Conservation (phyloP, 2,329 filamentous ascomycete genomes). For the Gaeumannomyces sp. region DNA sequence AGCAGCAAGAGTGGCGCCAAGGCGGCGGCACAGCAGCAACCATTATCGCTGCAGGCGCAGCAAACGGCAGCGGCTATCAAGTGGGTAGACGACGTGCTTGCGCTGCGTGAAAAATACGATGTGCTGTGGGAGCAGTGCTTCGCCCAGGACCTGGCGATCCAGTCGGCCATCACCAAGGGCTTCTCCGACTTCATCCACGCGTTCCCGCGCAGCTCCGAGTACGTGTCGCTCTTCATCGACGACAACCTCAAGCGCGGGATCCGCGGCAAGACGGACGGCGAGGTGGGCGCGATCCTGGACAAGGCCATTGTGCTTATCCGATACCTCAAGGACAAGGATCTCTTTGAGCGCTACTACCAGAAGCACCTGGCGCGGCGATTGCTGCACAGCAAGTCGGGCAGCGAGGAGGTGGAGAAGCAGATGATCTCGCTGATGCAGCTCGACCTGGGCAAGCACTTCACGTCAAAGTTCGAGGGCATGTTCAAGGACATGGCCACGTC, state of each 20-base stretch:
- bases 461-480: slow-evolving; percentile 90
- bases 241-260: slow-evolving; percentile 93
- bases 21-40: slow-evolving; percentile 24
- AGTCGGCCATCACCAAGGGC: slow-evolving; percentile 77
- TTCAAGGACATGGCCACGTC: slow-evolving; percentile 94
- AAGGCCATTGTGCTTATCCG: slow-evolving; percentile 84
- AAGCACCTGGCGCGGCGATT: slow-evolving; percentile 87
- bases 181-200: slow-evolving; percentile 91
- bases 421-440: slow-evolving; percentile 98
- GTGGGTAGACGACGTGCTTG: slow-evolving; percentile 89
- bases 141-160: slow-evolving; percentile 65
- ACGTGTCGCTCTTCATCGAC: slow-evolving; percentile 93
- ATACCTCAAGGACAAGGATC: slow-evolving; percentile 85
- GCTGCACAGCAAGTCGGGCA: slow-evolving; percentile 82
- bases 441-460: slow-evolving; percentile 91
- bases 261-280: slow-evolving; percentile 83
- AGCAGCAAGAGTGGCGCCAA: slow-evolving; percentile 22
- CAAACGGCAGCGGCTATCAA: slow-evolving; percentile 83
- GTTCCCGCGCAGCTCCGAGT: slow-evolving; percentile 82
- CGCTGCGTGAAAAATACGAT: slow-evolving; percentile 86
- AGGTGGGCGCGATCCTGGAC: slow-evolving; percentile 78
- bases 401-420: slow-evolving; percentile 86
- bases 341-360: slow-evolving; percentile 97
- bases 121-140: slow-evolving; percentile 70
- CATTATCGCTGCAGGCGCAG: slow-evolving; percentile 58